These are phyloP conservation scores for Phialophora chinensis DNA, from an alignment of 2,329 filamentous ascomycete species.

Conservation along the genomic window DNA sequence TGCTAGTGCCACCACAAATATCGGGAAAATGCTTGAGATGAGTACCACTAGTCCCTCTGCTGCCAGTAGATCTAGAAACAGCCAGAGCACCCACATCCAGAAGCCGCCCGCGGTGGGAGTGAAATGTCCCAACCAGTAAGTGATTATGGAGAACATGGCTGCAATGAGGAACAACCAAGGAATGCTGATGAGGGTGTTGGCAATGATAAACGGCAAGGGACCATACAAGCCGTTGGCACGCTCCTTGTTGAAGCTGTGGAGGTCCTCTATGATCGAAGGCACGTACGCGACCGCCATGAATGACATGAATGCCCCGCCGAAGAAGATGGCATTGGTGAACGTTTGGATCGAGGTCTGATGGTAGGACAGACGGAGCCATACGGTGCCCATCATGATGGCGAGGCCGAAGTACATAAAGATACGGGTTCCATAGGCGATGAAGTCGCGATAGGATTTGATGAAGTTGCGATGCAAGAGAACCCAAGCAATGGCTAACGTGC, in stretches of 20 bases:
- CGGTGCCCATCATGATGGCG: constrained; percentile 60
- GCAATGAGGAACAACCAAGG: constrained; percentile 82
- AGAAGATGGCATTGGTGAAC: constrained; percentile 82
- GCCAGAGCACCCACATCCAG: constrained; percentile 80
- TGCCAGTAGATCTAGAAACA: constrained; percentile 82
- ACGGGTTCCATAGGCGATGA: constrained; percentile 82
- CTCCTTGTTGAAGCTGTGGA: constrained; percentile 74
- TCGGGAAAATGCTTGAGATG: constrained; percentile 73
- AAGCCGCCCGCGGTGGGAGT: constrained; percentile 69
- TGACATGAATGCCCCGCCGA: constrained; percentile 75
- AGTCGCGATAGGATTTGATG: constrained; percentile 82
- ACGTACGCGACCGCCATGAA: constrained; percentile 88
- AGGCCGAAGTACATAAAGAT: constrained; percentile 78
- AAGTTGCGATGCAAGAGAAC: constrained; percentile 78
- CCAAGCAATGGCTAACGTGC: constrained; percentile 54
- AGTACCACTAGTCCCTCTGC: constrained; percentile 84
- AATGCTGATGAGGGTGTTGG: constrained; percentile 82
- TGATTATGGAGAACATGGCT: constrained; percentile 73
- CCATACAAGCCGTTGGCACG: constrained; percentile 82
- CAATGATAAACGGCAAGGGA: constrained; percentile 71
- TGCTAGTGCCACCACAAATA: constrained; percentile 80
- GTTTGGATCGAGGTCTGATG: constrained; percentile 77
- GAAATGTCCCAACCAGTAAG: constrained; percentile 83
- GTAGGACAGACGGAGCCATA: constrained; percentile 75
- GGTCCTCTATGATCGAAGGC: constrained; percentile 81